phyloP scores from a whole-genome alignment of 2,329 filamentous ascomycete species.

The Hirsutella rhossiliensis region DNA sequence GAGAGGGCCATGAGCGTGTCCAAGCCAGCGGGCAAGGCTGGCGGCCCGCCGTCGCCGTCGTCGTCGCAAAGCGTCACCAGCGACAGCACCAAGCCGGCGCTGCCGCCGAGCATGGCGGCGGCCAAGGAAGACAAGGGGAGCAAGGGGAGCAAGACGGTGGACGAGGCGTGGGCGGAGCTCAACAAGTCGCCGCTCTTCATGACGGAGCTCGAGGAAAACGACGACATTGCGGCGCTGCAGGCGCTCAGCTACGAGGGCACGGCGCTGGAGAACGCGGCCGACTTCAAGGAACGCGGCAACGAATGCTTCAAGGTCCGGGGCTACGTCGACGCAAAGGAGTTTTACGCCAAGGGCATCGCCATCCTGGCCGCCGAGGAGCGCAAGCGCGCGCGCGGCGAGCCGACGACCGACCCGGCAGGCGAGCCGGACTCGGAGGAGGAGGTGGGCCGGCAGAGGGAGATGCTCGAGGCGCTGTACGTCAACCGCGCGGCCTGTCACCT shows the following conservation, averaged over 20 bases:
- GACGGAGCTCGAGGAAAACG: slow-evolving; percentile 81
- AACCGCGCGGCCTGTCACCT: slow-evolving; percentile 89
- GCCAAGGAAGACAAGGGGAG: too few relatives aligned
- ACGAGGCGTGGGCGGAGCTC: slow-evolving; percentile 44
- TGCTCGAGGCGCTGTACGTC: slow-evolving; percentile 66
- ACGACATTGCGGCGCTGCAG: slow-evolving; percentile 73
- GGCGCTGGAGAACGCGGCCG: slow-evolving; percentile 65
- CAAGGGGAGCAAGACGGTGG: slow-evolving; percentile 33
- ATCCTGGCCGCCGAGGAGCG: slow-evolving; percentile 55
- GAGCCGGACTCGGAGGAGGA: slow-evolving; percentile 37
- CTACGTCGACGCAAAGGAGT: slow-evolving; percentile 79
- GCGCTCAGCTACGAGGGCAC: slow-evolving; percentile 91
- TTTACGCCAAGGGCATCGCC: slow-evolving; percentile 76
- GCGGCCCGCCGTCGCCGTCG: background rate
- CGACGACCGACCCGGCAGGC: slow-evolving; percentile 19
- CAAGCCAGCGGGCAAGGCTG: background rate
- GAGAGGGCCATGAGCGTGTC: background rate
- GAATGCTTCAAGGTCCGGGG: slow-evolving; percentile 65
- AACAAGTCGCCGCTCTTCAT: slow-evolving; percentile 78
- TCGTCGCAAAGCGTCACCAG: background rate
- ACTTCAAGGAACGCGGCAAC: slow-evolving; percentile 88
- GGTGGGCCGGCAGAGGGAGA: slow-evolving; percentile 43
- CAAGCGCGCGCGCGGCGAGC: slow-evolving; percentile 32
- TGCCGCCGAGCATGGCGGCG: too few relatives aligned
- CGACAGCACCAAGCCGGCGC: slow-evolving; percentile 21